Evolutionary conservation across 129 eudicot genomes (phyloP).

Genomic region (Flaveria trinervia): DNA sequence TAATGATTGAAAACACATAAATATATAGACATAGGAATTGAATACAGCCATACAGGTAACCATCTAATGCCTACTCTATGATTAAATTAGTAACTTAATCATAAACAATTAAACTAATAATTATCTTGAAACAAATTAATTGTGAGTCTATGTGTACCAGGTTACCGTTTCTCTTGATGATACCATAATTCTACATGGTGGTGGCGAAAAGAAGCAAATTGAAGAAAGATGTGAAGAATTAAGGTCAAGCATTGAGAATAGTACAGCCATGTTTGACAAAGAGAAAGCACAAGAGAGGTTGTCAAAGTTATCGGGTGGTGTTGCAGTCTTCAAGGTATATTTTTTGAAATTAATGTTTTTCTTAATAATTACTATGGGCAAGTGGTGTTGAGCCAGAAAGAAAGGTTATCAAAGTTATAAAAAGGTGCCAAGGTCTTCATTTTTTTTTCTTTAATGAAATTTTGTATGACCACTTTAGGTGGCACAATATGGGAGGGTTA

Average conservation of each 20-base stretch:
- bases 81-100: background rate
- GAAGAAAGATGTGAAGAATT: slow-evolving; percentile 95
- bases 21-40: background rate
- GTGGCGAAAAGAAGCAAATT: slow-evolving; percentile 85
- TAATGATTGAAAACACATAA: background rate
- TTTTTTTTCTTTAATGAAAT: background rate
- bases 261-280: slow-evolving; percentile 80
- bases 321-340: slow-evolving; percentile 87
- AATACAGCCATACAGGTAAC: background rate
- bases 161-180: slow-evolving; percentile 92
- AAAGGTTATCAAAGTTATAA: background rate
- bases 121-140: slow-evolving; percentile 1
- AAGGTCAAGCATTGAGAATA: slow-evolving; percentile 60
- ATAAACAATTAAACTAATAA: background rate
- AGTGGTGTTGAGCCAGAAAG: background rate
- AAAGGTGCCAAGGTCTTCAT: background rate
- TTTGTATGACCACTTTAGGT: background rate
- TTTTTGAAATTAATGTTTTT: background rate
- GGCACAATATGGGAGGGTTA: background rate
- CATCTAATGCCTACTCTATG: background rate
- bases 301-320: slow-evolving; percentile 94
- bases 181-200: slow-evolving; percentile 83
- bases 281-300: slow-evolving; percentile 96
- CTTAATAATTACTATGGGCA: background rate
- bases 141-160: slow-evolving; percentile 34